Percentiles rank a stretch among this genome's conserved stretches.
phyloP scores from a whole-genome alignment of 208 protist species.

The Angomonas desouzai region DNA sequence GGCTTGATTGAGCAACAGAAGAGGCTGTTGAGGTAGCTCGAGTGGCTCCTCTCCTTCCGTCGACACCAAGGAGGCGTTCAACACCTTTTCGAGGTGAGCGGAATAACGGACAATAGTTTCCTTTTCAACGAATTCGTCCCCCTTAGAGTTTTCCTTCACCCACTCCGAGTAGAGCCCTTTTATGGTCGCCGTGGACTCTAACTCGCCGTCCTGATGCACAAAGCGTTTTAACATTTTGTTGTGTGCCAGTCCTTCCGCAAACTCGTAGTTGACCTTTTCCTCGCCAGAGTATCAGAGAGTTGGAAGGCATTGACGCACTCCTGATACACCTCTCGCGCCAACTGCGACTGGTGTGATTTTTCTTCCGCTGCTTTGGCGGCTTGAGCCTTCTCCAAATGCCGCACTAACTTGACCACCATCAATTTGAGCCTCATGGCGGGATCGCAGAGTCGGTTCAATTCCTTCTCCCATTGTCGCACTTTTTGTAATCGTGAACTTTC shows the following conservation, averaged over 20 bases:
- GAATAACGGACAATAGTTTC: not conserved
- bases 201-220: not conserved
- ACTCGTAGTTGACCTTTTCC: not conserved
- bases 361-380: too few relatives aligned
- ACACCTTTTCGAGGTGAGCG: not conserved
- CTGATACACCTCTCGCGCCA: not conserved
- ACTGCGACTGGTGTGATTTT: too few relatives aligned
- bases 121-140: too few relatives aligned
- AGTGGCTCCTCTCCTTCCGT: not conserved
- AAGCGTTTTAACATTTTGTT: not conserved
- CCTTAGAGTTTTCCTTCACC: not conserved
- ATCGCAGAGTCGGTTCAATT: conserved; percentile 10
- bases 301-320: not conserved
- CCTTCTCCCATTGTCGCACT: not conserved
- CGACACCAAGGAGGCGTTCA: not conserved
- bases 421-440: not conserved
- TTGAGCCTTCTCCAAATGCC: not conserved
- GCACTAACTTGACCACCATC: not conserved
- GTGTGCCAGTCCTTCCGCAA: not conserved
- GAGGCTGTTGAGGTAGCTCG: conserved; percentile 10
- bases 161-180: not conserved
- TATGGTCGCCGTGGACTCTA: too few relatives aligned
- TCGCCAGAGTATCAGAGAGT: not conserved
- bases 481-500: not conserved
- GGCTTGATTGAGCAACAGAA: conserved; percentile 12